Conservation (phyloP, 768 basidiomycete species). For the Mycena galopus region DNA sequence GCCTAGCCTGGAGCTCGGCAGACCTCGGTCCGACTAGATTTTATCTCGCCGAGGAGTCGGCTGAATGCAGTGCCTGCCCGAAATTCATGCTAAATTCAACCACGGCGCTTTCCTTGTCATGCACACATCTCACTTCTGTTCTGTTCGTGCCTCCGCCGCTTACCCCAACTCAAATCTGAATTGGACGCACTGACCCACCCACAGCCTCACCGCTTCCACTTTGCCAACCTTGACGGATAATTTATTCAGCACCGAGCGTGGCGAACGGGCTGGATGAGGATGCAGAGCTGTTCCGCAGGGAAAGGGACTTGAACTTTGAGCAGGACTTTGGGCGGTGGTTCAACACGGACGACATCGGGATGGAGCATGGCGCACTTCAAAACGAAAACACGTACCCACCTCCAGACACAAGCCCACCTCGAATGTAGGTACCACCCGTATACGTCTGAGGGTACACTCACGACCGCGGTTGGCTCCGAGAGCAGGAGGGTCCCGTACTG, state of each 20-base stretch:
- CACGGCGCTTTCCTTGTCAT: neutral
- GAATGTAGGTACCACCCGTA: no score
- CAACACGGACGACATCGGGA: constrained; percentile 63
- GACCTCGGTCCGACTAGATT: no score
- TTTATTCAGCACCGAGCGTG: constrained; percentile 53
- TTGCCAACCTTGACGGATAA: constrained; percentile 12
- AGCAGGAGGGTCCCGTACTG: no score
- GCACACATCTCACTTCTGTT: neutral
- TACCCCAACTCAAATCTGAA: constrained; percentile 7
- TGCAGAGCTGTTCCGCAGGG: constrained; percentile 49
- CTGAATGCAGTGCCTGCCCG: no score
- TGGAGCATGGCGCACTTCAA: constrained; percentile 48
- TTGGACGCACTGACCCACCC: constrained; percentile 1
- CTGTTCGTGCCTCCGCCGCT: neutral
- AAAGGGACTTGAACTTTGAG: constrained; percentile 73
- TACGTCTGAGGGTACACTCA: no score
- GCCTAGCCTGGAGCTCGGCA: no score
- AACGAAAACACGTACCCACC: no score
- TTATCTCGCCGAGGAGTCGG: no score
- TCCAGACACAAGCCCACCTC: no score
- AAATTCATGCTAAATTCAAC: no score
- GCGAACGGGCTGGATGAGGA: constrained; percentile 57
- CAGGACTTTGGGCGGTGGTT: constrained; percentile 85
- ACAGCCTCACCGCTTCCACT: constrained; percentile 11
- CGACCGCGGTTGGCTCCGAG: no score